Percentiles rank a stretch among this genome's conserved stretches.
Evolutionary conservation across 225 moss, liverwort and hornwort species (phyloP).

Genomic region (Marchantia paleacea): DNA sequence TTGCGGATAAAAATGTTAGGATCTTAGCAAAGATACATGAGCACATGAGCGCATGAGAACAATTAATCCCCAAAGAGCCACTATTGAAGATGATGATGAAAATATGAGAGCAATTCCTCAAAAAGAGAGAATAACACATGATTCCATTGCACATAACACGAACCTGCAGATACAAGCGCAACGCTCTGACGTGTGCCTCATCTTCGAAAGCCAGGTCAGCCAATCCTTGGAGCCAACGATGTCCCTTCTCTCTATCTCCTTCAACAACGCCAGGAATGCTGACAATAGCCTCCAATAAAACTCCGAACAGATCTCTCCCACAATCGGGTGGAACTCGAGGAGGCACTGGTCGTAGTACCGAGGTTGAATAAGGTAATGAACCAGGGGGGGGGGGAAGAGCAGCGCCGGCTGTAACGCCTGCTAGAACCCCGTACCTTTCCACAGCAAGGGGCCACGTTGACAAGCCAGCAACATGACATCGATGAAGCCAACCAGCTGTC

Average conservation of each 20-base stretch:
- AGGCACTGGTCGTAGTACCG: conserved; percentile 52
- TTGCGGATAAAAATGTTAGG: too few species aligned
- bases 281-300: conserved; percentile 78
- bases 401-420: conserved; percentile 70
- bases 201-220: conserved; percentile 96
- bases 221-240: conserved; percentile 95
- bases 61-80: too few species aligned
- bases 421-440: conserved; percentile 82
- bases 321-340: conserved; percentile 72
- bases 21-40: too few species aligned
- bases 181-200: conserved; percentile 77
- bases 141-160: not conserved
- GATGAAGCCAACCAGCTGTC: conserved; percentile 94
- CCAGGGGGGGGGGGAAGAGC: conserved; percentile 54
- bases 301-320: conserved; percentile 78
- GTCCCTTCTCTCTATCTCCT: conserved; percentile 79
- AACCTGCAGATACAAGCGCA: conserved; percentile 84
- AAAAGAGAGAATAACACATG: too few species aligned
- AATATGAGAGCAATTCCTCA: too few species aligned
- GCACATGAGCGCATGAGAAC: too few species aligned
- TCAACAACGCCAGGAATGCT: conserved; percentile 78
- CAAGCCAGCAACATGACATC: conserved; percentile 63
- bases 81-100: too few species aligned
- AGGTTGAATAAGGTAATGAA: conserved; percentile 50
- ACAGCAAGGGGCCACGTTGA: conserved; percentile 54